phyloP scores from a whole-genome alignment of 768 basidiomycete genomes.

The Mycena belliarum region DNA sequence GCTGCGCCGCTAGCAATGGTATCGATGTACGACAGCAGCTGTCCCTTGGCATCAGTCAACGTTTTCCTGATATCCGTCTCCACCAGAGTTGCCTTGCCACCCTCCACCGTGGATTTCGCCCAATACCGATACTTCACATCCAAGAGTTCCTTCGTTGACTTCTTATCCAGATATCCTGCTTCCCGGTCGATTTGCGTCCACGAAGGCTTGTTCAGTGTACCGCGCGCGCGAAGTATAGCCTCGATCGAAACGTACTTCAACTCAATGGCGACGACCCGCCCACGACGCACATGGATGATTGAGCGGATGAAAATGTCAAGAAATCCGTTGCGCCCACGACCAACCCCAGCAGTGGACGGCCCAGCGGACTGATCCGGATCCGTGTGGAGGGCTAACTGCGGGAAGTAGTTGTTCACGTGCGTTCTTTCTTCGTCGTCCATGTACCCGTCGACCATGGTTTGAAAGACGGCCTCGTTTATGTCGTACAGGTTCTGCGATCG shows the following conservation, averaged over 20 bases:
- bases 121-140: neutral
- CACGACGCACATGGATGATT: neutral
- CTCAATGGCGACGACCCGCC: neutral
- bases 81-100: too few relatives aligned
- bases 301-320: neutral
- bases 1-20: neutral
- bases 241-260: neutral
- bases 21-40: neutral
- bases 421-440: neutral
- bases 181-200: neutral
- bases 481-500: neutral
- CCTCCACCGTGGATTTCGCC: neutral
- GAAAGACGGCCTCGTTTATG: neutral
- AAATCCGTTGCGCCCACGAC: neutral
- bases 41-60: neutral
- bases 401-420: neutral
- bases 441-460: neutral
- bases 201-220: too few relatives aligned
- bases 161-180: neutral
- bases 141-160: neutral
- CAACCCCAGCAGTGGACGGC: neutral
- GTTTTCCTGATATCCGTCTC: neutral
- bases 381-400: neutral
- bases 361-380: too few relatives aligned
- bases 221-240: too few relatives aligned